These are phyloP conservation scores for Ascomycota sp. DNA, from an alignment of 2,329 filamentous ascomycete species.

Conservation along the genomic window DNA sequence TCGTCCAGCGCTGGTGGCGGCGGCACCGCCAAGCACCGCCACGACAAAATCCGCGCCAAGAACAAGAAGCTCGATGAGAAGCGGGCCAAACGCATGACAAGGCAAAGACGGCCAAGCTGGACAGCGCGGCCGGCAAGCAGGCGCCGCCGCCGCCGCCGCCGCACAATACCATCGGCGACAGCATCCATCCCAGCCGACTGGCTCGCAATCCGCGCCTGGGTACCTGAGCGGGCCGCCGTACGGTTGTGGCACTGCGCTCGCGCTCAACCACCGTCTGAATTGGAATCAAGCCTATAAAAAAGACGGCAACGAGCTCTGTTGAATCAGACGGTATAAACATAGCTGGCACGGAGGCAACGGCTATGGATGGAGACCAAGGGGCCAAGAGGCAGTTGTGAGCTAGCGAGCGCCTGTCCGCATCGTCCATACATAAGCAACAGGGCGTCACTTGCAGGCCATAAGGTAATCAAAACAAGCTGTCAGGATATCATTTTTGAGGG, in stretches of 20 bases:
- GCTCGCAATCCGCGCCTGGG: slow-evolving; percentile 6
- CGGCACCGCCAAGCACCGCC: slow-evolving; percentile 51
- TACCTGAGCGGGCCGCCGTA: too few relatives aligned
- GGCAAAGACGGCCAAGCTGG: slow-evolving; percentile 19
- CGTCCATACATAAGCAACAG: too few relatives aligned
- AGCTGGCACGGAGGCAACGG: too few relatives aligned
- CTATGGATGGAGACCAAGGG: too few relatives aligned
- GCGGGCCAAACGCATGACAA: slow-evolving; percentile 26
- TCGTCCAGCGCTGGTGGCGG: slow-evolving; percentile 59
- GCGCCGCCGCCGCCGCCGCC: slow-evolving; percentile 9
- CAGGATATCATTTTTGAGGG: slow-evolving; percentile 5
- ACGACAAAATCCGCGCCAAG: slow-evolving; percentile 63
- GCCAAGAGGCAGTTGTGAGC: too few relatives aligned
- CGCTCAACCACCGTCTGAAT: too few relatives aligned
- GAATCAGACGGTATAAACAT: too few relatives aligned
- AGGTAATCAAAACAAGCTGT: slow-evolving; percentile 1
- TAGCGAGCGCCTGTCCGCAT: slow-evolving; percentile 1
- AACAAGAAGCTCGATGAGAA: slow-evolving; percentile 66
- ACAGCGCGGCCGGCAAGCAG: slow-evolving; percentile 7
- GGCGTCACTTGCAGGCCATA: too few relatives aligned
- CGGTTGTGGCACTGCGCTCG: too few relatives aligned
- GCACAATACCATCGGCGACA: slow-evolving; percentile 8
- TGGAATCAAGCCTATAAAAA: too few relatives aligned
- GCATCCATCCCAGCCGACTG: slow-evolving; percentile 32
- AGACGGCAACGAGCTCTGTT: too few relatives aligned